These are phyloP conservation scores for Arthromyces matolae DNA, from an alignment of 768 basidiomycete genomes.

Conservation along the genomic window DNA sequence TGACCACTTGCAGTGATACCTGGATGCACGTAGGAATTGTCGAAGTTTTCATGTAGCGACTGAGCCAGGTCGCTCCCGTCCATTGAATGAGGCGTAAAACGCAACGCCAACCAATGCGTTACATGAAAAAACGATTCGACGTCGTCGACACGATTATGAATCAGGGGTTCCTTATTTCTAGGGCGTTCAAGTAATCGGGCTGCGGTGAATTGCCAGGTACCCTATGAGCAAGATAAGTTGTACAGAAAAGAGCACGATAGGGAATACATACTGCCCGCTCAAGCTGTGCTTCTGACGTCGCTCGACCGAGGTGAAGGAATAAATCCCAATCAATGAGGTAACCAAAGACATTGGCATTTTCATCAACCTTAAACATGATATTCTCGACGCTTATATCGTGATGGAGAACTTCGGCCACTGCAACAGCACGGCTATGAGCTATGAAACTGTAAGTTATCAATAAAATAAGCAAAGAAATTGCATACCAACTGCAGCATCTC, in stretches of 20 bases:
- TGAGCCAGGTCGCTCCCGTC: not conserved
- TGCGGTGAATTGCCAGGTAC: constrained; percentile 2
- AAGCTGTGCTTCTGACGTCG: not conserved
- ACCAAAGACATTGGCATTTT: not conserved
- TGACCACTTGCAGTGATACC: not conserved
- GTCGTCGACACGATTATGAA: not conserved
- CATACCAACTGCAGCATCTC: constrained; percentile 1
- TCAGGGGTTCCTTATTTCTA: not conserved
- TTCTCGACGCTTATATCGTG: constrained; percentile 4
- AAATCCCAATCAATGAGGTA: constrained; percentile 7
- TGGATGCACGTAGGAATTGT: not conserved
- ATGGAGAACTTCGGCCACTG: not conserved
- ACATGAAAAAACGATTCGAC: constrained; percentile 3
- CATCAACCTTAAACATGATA: not conserved
- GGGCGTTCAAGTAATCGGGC: not conserved
- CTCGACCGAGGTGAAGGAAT: not conserved
- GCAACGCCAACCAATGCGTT: not conserved
- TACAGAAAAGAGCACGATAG: not conserved
- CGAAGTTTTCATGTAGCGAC: not conserved
- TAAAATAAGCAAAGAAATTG: not conserved
- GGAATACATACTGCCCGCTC: not conserved
- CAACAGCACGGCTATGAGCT: not conserved
- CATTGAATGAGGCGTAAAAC: not conserved
- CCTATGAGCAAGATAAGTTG: not conserved
- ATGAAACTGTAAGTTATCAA: not conserved